These are phyloP conservation scores for Ocimum tenuiflorum DNA, from an alignment of 257 asterid species.

Conservation along the genomic window DNA sequence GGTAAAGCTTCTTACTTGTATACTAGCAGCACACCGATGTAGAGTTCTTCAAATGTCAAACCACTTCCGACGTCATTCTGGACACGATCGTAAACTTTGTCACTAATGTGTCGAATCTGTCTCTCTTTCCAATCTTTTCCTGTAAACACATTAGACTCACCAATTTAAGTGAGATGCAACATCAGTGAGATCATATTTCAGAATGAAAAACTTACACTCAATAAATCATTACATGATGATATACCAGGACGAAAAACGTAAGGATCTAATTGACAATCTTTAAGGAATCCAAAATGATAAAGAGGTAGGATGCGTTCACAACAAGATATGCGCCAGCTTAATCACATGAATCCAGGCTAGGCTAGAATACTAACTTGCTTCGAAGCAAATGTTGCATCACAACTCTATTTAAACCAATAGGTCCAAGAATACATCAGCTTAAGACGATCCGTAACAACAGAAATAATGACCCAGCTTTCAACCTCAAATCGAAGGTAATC, in stretches of 20 bases:
- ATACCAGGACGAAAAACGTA: neutral
- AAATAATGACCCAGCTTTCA: neutral
- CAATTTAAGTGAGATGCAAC: neutral
- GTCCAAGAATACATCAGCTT: neutral
- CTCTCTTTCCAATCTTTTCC: slow-evolving; percentile 80
- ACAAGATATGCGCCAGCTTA: neutral
- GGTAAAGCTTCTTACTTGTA: slow-evolving; percentile 52
- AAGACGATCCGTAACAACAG: neutral
- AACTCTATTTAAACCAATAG: neutral
- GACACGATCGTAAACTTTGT: slow-evolving; percentile 61
- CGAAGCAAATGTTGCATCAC: neutral
- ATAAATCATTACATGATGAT: neutral
- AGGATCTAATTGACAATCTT: neutral
- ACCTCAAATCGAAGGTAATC: neutral
- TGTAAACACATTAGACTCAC: slow-evolving; percentile 19
- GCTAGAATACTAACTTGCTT: neutral
- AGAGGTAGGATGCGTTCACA: neutral
- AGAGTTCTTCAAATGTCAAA: slow-evolving; percentile 78
- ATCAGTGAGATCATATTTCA: neutral
- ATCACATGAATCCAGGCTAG: neutral
- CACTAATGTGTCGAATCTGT: slow-evolving; percentile 50
- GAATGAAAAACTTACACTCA: neutral
- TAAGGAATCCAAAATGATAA: neutral
- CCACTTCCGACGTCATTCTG: slow-evolving; percentile 45
- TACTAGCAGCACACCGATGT: slow-evolving; percentile 76